Percentiles rank a stretch among this genome's conserved stretches.
Conservation (phyloP, 495 filamentous ascomycete genomes). For the Mycothermus thermophilus region DNA sequence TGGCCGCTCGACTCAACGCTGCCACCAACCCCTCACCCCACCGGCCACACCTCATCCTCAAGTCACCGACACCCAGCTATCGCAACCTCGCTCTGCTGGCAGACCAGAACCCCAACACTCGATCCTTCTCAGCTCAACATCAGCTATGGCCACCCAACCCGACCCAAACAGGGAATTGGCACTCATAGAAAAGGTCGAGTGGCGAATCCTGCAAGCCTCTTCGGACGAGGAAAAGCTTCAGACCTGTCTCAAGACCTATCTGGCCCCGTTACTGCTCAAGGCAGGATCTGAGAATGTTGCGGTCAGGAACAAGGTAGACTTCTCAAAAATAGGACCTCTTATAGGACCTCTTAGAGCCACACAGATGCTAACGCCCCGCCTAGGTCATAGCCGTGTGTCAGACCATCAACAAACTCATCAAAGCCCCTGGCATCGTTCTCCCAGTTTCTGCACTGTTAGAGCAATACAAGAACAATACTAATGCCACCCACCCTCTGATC, state of each 20-base stretch:
- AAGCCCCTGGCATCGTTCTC: slow-evolving; percentile 50
- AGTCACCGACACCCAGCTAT: not conserved
- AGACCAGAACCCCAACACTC: not conserved
- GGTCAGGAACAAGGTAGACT: slow-evolving; percentile 66
- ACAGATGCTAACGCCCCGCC: no score
- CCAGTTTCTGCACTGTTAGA: slow-evolving; percentile 72
- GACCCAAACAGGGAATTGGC: slow-evolving; percentile 63
- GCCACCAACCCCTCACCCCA: no score
- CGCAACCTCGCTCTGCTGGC: not conserved
- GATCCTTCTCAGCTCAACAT: not conserved
- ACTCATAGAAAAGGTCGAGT: slow-evolving; percentile 80
- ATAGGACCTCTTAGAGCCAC: no score
- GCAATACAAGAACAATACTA: slow-evolving; percentile 87
- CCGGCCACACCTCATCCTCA: no score
- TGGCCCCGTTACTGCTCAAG: slow-evolving; percentile 74
- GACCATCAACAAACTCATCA: slow-evolving; percentile 34
- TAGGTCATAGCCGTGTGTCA: slow-evolving; percentile 61
- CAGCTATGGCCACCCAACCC: slow-evolving; percentile 18
- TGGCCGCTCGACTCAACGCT: no score
- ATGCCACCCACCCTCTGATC: slow-evolving; percentile 52
- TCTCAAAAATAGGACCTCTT: no score
- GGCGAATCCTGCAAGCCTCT: slow-evolving; percentile 66
- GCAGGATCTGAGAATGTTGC: slow-evolving; percentile 62
- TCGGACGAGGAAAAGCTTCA: slow-evolving; percentile 74
- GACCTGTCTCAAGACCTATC: slow-evolving; percentile 57